Evolutionary conservation across 352 stramenopile genomes (phyloP), one percentile per base, ranked within the genome.

Genomic region (Phytopythium vexans): DNA sequence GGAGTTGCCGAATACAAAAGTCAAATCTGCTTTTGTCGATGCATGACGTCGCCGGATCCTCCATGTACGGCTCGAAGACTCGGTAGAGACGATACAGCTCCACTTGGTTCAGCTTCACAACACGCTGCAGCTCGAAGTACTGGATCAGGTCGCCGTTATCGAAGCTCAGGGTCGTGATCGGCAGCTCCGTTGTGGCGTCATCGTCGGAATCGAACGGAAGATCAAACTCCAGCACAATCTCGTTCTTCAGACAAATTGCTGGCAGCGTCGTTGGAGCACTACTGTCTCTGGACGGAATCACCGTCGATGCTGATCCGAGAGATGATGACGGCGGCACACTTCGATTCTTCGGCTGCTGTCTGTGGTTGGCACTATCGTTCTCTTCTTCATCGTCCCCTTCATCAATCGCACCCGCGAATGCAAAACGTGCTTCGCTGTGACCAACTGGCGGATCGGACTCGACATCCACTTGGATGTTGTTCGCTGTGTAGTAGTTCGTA

Each of bases 1-100:
- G 54, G 21, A 95, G 59, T 27, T 84, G 66, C 1, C 61, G 66
- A 15, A 95, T 74, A 44, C 85, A 92, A 38, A 62, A 55, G 45
- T 95, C 80, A 56, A 93, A 95, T 10, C 71, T 80, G 54, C 68
- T 86, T 53, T 92, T 92, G 41, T 95, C 85, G 32, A 95, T 91
- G 56, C 64, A 87, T 3, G 73, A 66, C 4, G 65, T 76, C 4
- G 70, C 60, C 0, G 60, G 52, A 10, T 64, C 59, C 41, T 84
- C 73, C 72, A 93, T 86, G 52, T 80, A 82, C 10, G 82, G 77
- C 43, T 83, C 73, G 52, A 95, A 93, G 1, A 86, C 70, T 36
- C 88, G 74, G 41, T 88, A 89, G 0, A 91, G 64, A 7, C 73
- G 68, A 12, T 74, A 74, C 15, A 95, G 56, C 12, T 83, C 67